A percentile compares a stretch with the other conserved stretches of the same genome.
Evolutionary conservation across 495 filamentous ascomycete species (phyloP).

Genomic region (Rostrohypoxylon terebratum): DNA sequence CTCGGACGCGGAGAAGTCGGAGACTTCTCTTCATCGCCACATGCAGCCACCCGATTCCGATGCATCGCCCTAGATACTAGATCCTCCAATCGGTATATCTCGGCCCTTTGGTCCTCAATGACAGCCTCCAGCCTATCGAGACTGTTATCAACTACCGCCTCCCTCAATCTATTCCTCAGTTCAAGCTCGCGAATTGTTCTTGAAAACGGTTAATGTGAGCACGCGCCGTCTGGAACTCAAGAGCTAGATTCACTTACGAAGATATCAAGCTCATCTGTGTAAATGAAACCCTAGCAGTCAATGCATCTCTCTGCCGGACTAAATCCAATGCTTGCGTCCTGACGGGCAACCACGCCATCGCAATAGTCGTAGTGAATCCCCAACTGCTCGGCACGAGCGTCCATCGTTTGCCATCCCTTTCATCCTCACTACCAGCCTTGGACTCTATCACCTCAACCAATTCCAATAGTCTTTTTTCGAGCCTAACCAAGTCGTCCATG

Average conservation of each 20-base stretch:
- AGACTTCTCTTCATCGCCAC: slow-evolving; percentile 5
- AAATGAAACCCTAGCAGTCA: slow-evolving; percentile 54
- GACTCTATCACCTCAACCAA: slow-evolving; percentile 50
- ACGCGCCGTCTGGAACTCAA: neutral
- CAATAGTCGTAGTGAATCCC: slow-evolving; percentile 46
- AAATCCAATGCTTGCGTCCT: slow-evolving; percentile 56
- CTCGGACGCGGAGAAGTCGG: slow-evolving; percentile 19
- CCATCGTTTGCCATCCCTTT: slow-evolving; percentile 36
- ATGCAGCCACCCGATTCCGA: slow-evolving; percentile 31
- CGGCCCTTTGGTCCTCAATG: slow-evolving; percentile 43
- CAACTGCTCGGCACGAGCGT: slow-evolving; percentile 45
- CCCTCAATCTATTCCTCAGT: slow-evolving; percentile 27
- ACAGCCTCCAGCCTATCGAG: slow-evolving; percentile 45
- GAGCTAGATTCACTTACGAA: slow-evolving; percentile 47
- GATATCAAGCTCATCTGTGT: slow-evolving; percentile 55
- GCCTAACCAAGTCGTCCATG: slow-evolving; percentile 49
- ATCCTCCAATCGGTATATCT: slow-evolving; percentile 49
- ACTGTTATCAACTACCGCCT: slow-evolving; percentile 30
- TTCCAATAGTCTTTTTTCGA: slow-evolving; percentile 52
- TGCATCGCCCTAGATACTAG: slow-evolving; percentile 47
- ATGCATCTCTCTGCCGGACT: slow-evolving; percentile 59
- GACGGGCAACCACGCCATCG: slow-evolving; percentile 51
- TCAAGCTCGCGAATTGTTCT: slow-evolving; percentile 51
- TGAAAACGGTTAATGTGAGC: neutral
- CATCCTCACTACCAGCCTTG: slow-evolving; percentile 30